Conservation (phyloP, 345 rosid genomes). For the Citrus hindsii region DNA sequence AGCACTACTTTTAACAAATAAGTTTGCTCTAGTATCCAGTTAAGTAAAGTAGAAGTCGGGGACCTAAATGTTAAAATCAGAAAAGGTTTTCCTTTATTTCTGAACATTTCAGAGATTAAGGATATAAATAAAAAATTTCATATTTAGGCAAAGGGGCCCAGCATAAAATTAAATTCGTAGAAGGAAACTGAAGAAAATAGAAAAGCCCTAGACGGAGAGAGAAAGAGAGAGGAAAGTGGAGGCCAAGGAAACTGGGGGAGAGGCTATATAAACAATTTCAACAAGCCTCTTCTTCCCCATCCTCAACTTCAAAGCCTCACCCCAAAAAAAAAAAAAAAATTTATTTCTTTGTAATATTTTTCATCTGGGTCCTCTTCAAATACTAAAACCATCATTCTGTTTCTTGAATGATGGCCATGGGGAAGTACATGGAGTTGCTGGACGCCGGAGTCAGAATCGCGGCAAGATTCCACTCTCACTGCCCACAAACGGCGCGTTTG, state of each 20-base stretch:
- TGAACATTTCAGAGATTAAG: no score
- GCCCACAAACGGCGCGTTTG: slow-evolving; percentile 67
- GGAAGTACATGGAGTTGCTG: slow-evolving; percentile 46
- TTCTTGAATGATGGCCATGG: slow-evolving; percentile 19
- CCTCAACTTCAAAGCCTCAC: not conserved
- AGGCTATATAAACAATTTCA: slow-evolving; percentile 10
- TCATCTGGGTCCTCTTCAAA: not conserved
- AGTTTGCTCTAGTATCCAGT: accelerated
- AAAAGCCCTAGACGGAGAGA: not conserved
- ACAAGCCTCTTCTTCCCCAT: not conserved
- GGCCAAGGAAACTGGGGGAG: not conserved
- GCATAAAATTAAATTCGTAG: no score
- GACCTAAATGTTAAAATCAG: no score
- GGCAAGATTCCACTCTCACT: slow-evolving; percentile 58
- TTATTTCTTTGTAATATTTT: not conserved
- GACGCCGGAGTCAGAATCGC: slow-evolving; percentile 46
- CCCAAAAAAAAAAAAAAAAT: not conserved
- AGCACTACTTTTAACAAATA: accelerated
- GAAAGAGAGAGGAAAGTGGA: not conserved
- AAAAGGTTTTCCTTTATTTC: no score
- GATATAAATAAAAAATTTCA: no score
- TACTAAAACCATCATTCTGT: not conserved
- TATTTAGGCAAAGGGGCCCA: no score
- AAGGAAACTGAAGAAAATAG: no score
- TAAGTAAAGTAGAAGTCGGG: accelerated